Evolutionary conservation across 2,329 filamentous ascomycete species (phyloP).

Genomic region (Botrytis deweyae): DNA sequence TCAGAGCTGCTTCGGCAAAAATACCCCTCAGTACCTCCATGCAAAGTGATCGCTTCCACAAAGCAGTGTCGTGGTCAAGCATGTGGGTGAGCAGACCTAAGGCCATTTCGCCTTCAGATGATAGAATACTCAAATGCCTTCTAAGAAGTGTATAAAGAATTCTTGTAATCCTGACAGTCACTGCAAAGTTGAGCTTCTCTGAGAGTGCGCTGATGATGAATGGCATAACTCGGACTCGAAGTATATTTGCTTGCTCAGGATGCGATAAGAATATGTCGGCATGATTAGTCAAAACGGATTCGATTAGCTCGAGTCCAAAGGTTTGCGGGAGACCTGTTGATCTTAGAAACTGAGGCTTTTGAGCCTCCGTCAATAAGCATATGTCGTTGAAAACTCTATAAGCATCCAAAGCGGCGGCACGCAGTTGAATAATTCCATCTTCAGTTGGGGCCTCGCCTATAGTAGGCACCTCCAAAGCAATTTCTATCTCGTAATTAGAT

Average conservation of each 20-base stretch:
- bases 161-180: conserved; percentile 77
- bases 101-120: conserved; percentile 78
- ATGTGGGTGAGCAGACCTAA: conserved; percentile 80
- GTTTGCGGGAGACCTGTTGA: conserved; percentile 76
- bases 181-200: conserved; percentile 75
- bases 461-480: conserved; percentile 51
- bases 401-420: conserved; percentile 79
- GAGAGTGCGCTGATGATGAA: conserved; percentile 76
- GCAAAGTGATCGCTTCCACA: conserved; percentile 86
- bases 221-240: conserved; percentile 77
- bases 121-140: conserved; percentile 71
- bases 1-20: conserved; percentile 75
- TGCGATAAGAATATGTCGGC: conserved; percentile 75
- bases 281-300: conserved; percentile 85
- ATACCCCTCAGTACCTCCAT: conserved; percentile 89
- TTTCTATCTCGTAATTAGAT: conserved; percentile 33
- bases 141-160: conserved; percentile 81
- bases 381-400: conserved; percentile 87
- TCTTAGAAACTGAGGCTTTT: conserved; percentile 77
- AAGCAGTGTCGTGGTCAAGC: conserved; percentile 77
- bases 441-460: conserved; percentile 67
- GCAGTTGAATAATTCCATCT: conserved; percentile 64
- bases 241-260: conserved; percentile 74
- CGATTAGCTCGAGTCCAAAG: conserved; percentile 87
- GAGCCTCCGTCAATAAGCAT: conserved; percentile 81